These are phyloP conservation scores for Tolypocladium tropicale DNA, from an alignment of 2,329 filamentous ascomycete species.

Conservation along the genomic window DNA sequence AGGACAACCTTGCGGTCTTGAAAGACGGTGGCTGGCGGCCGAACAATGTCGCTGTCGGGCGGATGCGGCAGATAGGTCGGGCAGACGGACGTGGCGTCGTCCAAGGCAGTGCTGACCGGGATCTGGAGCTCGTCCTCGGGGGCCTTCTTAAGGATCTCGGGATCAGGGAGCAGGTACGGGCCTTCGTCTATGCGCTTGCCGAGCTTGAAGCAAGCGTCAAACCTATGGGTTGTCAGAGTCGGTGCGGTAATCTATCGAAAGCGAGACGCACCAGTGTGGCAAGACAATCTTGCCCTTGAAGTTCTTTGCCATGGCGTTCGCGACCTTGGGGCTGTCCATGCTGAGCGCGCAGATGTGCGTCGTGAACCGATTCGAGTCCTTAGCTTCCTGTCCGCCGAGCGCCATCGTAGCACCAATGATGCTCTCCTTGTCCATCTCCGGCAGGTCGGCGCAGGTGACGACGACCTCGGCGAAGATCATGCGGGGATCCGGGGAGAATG, in stretches of 20 bases:
- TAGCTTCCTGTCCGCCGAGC: constrained; percentile 73
- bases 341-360: constrained; percentile 85
- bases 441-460: constrained; percentile 75
- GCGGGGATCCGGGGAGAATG: constrained; percentile 81
- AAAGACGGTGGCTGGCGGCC: constrained; percentile 62
- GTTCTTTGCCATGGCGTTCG: constrained; percentile 50
- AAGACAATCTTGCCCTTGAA: constrained; percentile 74
- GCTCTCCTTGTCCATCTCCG: constrained; percentile 77
- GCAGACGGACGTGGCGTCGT: constrained; percentile 51
- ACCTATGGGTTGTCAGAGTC: constrained; percentile 41
- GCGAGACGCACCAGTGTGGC: constrained; percentile 66
- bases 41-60: constrained; percentile 28
- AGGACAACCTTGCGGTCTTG: constrained; percentile 68
- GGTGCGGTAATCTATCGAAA: background rate
- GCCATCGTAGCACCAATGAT: constrained; percentile 85
- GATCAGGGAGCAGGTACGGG: constrained; percentile 78
- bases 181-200: constrained; percentile 82
- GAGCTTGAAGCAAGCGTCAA: constrained; percentile 91
- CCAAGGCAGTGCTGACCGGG: constrained; percentile 48
- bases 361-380: constrained; percentile 59
- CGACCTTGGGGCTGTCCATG: constrained; percentile 62
- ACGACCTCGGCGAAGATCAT: constrained; percentile 83
- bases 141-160: constrained; percentile 61
- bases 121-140: constrained; percentile 46
- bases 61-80: constrained; percentile 32